Evolutionary conservation across 139 green algal genomes (phyloP).

Genomic region (Edaphochlamys debaryana): DNA sequence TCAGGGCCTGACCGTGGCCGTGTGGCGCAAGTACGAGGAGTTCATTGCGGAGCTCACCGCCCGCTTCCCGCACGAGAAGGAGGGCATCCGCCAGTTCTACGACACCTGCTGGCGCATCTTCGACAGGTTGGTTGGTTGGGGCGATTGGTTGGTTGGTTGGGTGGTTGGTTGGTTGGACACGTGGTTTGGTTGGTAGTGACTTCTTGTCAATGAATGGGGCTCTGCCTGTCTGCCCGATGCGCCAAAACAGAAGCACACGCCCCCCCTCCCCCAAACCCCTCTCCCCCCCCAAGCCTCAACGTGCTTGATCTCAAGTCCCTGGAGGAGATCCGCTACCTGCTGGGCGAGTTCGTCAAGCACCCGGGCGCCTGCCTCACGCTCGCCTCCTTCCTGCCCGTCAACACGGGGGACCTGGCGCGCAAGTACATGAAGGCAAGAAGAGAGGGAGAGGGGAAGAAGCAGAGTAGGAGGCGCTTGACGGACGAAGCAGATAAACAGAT

Average conservation of each 20-base stretch:
- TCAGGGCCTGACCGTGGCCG: conserved; percentile 81
- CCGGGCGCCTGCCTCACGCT: conserved; percentile 88
- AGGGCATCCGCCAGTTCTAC: conserved; percentile 93
- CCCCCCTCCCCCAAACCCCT: neutral
- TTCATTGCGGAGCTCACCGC: conserved; percentile 88
- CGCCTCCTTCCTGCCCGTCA: conserved; percentile 81
- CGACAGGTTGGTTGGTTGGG: conserved; percentile 45
- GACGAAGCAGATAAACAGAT: too few species aligned
- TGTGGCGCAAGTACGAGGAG: conserved; percentile 90
- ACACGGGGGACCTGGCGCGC: conserved; percentile 86
- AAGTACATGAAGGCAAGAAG: conserved; percentile 79
- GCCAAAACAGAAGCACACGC: neutral
- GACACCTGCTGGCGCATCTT: conserved; percentile 91
- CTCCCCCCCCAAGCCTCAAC: conserved; percentile 68
- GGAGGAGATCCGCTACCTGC: conserved; percentile 94
- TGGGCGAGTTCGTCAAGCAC: conserved; percentile 72
- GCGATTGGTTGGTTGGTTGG: too few species aligned
- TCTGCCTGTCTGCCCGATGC: too few species aligned
- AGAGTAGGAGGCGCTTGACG: neutral
- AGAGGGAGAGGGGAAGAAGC: neutral
- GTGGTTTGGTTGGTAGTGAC: too few species aligned
- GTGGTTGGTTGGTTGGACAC: too few species aligned
- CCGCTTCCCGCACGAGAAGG: conserved; percentile 87
- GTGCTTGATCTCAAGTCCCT: conserved; percentile 93
- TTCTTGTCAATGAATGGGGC: too few species aligned